Evolutionary conservation across 768 basidiomycete species (phyloP), one percentile per base, ranked within the genome.

Genomic region (Suillus placidus): DNA sequence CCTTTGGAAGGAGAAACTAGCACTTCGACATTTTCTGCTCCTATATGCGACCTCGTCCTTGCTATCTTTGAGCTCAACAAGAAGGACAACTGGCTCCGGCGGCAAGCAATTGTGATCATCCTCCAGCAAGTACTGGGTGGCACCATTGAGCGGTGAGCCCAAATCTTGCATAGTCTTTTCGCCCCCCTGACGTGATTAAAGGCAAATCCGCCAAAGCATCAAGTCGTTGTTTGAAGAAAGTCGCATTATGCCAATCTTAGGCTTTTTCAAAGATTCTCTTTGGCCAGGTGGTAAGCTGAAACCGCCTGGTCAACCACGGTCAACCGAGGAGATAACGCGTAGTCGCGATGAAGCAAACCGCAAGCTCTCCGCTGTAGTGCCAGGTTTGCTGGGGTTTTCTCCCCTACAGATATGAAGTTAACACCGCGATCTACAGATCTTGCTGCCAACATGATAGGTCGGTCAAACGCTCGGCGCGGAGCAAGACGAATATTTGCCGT

Each of bases 391-490:
- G 71, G 9, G 78, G 66, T 58, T 35, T 37, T 35, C 51, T 1
- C 18, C 47, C 56, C 34, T 45, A 34, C 18, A 63, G n/a, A 49
- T 47, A 14, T 67, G 34, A 20, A 42, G 14, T 38, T 63, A 18
- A 66, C 34, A 14, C 45, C 45, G 20, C 60, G 30, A 62, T 42
- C 30, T 57, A 10, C 69, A 97, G 97, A 99, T 73, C 79, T 98
- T 61, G 95, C 94, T 38, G 94, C 97, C 8, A 98, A 97, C 71
- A 95, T 98, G 91, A 98, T 98, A 69, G 97, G 97, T n/a, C 86
- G 95, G 37, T 90, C 93, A 4, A 99, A 99, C 73, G 95, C 97
- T 20, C 87, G 95, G 14, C 85, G 95, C 51, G 97, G 96, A 18
- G 95, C 97, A 10, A 85, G 95, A 47, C 85, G 95, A 58, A 92